These are phyloP conservation scores for Quillaja saponaria DNA, from an alignment of 306 rosid genomes.

Conservation along the genomic window DNA sequence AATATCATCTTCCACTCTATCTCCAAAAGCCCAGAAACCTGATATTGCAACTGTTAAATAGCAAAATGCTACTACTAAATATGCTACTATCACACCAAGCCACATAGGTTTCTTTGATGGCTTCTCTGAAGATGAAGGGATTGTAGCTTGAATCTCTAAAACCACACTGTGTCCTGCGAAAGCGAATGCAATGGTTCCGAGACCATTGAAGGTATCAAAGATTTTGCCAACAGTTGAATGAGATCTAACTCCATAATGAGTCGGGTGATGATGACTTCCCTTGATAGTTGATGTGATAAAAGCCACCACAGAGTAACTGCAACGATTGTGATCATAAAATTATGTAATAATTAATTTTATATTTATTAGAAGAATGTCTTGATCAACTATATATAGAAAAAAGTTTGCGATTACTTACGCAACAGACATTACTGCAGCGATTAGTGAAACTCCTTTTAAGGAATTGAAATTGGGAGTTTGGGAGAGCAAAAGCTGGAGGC, in stretches of 20 bases:
- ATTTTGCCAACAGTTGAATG: constrained; percentile 16
- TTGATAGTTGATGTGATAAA: constrained; percentile 35
- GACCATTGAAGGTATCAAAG: constrained; percentile 53
- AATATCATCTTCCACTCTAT: constrained; percentile 56
- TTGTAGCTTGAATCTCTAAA: constrained; percentile 72
- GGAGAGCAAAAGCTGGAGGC: constrained; percentile 45
- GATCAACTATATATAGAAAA: neutral
- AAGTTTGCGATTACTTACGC: constrained; percentile 22
- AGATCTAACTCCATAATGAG: constrained; percentile 41
- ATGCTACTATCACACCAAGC: constrained; percentile 56
- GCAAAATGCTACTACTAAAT: constrained; percentile 46
- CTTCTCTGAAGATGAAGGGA: constrained; percentile 53
- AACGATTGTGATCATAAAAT: neutral
- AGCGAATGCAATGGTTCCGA: constrained; percentile 72
- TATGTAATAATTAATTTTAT: neutral
- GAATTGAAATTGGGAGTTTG: constrained; percentile 68
- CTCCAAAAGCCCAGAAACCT: constrained; percentile 76
- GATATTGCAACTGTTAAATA: constrained; percentile 48
- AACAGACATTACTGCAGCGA: constrained; percentile 63
- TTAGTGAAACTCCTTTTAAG: constrained; percentile 50
- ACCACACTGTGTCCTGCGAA: constrained; percentile 70
- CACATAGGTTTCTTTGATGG: constrained; percentile 73
- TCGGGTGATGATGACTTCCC: constrained; percentile 29
- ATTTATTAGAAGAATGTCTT: neutral
- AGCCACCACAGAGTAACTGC: constrained; percentile 56